phyloP scores from a whole-genome alignment of 306 rosid species.

The Gillenia trifoliata region DNA sequence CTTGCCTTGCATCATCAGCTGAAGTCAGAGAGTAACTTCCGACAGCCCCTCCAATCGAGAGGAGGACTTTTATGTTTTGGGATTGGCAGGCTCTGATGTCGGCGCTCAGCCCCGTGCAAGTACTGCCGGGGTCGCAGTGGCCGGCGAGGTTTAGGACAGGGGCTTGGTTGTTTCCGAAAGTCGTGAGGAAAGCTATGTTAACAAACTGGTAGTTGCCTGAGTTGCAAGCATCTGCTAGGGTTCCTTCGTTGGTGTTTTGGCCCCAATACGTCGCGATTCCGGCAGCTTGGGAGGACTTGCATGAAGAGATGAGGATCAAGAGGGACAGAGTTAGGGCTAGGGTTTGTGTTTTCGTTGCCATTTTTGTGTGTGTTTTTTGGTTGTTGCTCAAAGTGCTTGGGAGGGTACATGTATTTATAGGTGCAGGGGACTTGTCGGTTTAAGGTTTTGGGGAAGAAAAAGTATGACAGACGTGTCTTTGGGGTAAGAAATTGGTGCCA shows the following conservation, averaged over 20 bases:
- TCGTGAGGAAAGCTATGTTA: conserved; percentile 47
- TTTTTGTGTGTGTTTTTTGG: conserved; percentile 1
- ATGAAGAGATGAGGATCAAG: conserved; percentile 20
- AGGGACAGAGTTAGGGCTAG: conserved; percentile 21
- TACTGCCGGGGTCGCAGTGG: conserved; percentile 31
- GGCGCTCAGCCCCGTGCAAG: conserved; percentile 25
- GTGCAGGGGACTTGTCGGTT: not conserved
- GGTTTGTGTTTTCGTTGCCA: conserved; percentile 35
- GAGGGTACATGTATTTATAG: conserved; percentile 16
- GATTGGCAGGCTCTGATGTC: conserved; percentile 42
- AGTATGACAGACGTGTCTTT: conserved; percentile 11
- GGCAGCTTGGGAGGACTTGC: conserved; percentile 25
- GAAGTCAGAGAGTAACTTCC: conserved; percentile 44
- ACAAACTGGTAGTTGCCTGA: conserved; percentile 58
- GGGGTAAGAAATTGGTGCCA: not conserved
- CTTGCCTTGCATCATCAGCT: conserved; percentile 34
- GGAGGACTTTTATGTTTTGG: conserved; percentile 44
- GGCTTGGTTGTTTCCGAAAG: conserved; percentile 43
- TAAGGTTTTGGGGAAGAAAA: conserved; percentile 1
- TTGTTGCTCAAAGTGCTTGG: not conserved
- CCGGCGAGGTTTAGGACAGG: conserved; percentile 43
- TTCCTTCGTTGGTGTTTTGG: conserved; percentile 39
- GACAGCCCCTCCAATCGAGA: conserved; percentile 53
- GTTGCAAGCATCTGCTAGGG: conserved; percentile 45
- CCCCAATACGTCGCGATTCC: conserved; percentile 66